Evolutionary conservation across 208 protist genomes (phyloP), one percentile per base, ranked within the genome.

Genomic region (Trypanosoma cruzi): DNA sequence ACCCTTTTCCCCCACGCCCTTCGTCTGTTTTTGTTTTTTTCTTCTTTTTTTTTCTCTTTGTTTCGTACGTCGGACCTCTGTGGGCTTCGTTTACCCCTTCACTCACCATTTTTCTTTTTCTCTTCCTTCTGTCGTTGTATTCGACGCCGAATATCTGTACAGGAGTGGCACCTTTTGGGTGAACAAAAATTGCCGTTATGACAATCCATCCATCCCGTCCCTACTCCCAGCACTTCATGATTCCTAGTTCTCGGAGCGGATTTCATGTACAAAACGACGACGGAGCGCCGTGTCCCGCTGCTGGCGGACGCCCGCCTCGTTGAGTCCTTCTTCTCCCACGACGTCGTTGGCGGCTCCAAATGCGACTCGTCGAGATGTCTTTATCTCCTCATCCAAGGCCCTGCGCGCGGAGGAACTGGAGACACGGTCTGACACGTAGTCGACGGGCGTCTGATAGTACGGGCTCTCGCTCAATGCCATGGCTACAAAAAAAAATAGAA

Each of bases 231-330:
- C 34, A 18, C 34, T 49, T 24, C 10, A 7, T 36, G 2, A 16
- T 42, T 16, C n/a, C 26, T 77, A 89, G 55, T 87, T 79, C 55
- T 50, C 62, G 42, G 62, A 48, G 44, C 83, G 87, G 37, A 24
- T 69, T 46, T 93, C 82, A 54, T 93, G 86, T 16, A 92, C 64
- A 77, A 85, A 82, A 65, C 91, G 88, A 40, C 91, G 91, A 60
- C 86, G 91, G 8, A 96, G 80, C 7, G 75, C 91, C 18, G 90
- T 81, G 36, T 96, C 91, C 28, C 85, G 84, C 80, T 92, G 91
- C 77, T 94, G 88, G 65, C 85, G 79, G 42, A 81, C 86, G 4
- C 60, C 85, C 37, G 79, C 81, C 50, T 85, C 80, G 72, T 94
- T 92, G 69, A 89, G 75, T 58, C 90, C 91, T 57, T 92, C 88